Conservation (phyloP, 495 filamentous ascomycete genomes). For the Parmelia sp. region DNA sequence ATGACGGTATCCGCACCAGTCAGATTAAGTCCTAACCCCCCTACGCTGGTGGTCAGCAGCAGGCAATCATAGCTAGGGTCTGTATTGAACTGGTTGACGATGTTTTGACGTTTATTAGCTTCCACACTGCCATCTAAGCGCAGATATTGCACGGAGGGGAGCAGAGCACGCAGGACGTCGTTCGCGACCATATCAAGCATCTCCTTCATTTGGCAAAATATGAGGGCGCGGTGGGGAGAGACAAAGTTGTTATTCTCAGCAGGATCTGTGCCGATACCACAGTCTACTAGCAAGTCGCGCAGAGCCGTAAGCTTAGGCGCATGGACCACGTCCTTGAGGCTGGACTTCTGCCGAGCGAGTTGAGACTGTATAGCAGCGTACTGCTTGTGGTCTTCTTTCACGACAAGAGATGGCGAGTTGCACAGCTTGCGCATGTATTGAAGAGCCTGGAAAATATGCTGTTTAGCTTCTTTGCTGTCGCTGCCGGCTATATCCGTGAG, state of each 20-base stretch:
- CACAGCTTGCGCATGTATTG: conserved; percentile 99
- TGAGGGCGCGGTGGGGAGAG: conserved; percentile 87
- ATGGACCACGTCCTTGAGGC: conserved; percentile 75
- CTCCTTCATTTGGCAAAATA: conserved; percentile 99
- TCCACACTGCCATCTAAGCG: conserved; percentile 90
- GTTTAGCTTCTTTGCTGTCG: conserved; percentile 82
- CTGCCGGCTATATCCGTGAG: conserved; percentile 70
- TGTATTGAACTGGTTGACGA: conserved; percentile 97
- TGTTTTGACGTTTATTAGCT: conserved; percentile 82
- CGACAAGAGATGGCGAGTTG: conserved; percentile 91
- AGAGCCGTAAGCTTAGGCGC: conserved; percentile 90
- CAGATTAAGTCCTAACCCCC: conserved; percentile 88
- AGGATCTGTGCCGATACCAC: conserved; percentile 75
- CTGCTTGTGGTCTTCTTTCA: conserved; percentile 87
- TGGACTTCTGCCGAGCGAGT: conserved; percentile 63
- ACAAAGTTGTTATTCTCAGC: conserved; percentile 64
- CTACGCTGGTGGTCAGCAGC: conserved; percentile 88
- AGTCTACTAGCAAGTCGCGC: conserved; percentile 84
- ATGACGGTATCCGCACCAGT: conserved; percentile 98
- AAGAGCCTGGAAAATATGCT: conserved; percentile 97
- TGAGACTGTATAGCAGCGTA: conserved; percentile 76
- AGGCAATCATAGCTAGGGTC: conserved; percentile 93
- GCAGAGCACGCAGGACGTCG: conserved; percentile 74
- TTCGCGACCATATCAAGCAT: conserved; percentile 98
- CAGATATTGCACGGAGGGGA: conserved; percentile 82